A percentile compares a stretch with the other conserved stretches of the same genome.
Evolutionary conservation across 495 filamentous ascomycete genomes (phyloP).

Genomic region (Penicillium steckii): DNA sequence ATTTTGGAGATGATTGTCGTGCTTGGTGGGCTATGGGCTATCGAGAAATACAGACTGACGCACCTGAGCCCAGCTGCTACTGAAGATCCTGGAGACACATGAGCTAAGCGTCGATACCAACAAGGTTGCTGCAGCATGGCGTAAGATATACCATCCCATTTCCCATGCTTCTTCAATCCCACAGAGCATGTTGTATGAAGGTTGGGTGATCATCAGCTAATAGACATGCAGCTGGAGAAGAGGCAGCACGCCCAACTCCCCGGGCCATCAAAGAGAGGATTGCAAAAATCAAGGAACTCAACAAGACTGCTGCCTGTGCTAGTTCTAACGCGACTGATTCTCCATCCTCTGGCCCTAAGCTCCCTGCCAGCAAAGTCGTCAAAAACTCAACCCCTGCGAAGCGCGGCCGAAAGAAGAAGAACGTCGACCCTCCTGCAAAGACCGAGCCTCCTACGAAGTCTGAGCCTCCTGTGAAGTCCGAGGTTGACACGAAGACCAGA

Average conservation of each 20-base stretch:
- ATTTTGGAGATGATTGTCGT: too few species aligned
- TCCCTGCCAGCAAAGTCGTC: neutral
- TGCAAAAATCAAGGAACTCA: constrained; percentile 34
- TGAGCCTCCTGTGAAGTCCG: neutral
- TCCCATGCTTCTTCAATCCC: neutral
- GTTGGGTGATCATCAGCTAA: constrained; percentile 1
- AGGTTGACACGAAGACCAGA: neutral
- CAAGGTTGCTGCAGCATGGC: constrained; percentile 43
- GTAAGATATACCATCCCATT: constrained; percentile 28
- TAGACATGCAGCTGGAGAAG: constrained; percentile 14
- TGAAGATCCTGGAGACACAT: constrained; percentile 48
- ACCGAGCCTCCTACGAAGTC: neutral
- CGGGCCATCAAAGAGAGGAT: constrained; percentile 52
- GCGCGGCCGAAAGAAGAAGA: neutral
- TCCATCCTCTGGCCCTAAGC: neutral
- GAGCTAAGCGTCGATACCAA: constrained; percentile 38
- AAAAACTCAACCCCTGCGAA: neutral
- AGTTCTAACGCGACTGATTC: neutral
- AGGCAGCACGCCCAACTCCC: constrained; percentile 35
- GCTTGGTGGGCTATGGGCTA: too few species aligned
- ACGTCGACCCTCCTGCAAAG: neutral
- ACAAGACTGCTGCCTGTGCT: neutral
- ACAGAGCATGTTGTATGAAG: neutral
- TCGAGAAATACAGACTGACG: neutral
- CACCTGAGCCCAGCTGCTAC: constrained; percentile 35